Evolutionary conservation across 2,329 filamentous ascomycete genomes (phyloP), one percentile per base, ranked within the genome.

Genomic region (Thermothelomyces thermophilus): DNA sequence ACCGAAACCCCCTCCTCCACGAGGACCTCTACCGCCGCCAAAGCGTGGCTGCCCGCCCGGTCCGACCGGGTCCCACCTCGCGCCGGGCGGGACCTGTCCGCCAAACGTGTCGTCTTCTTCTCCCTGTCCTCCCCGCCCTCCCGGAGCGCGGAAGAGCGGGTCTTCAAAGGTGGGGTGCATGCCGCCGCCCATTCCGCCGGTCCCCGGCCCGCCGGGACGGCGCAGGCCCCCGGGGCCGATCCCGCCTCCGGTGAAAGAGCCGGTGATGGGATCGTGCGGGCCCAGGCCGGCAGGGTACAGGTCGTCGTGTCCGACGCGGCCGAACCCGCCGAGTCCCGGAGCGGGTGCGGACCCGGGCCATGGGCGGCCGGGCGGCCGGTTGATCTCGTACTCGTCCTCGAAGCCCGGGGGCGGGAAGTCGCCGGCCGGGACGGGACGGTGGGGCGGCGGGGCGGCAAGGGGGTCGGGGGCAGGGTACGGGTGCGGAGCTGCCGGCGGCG

Each of bases 81-180:
- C 85, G 1, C 93, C 93, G 2, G 89, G 90, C 4, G 93, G 93
- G 24, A 81, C 84, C 63, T 84, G 84, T 1, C 85, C 82, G 62
- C 90, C 79, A 61, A 78, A 84, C 0, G 71, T 73, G 13, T 68
- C 67, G 13, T 69, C 67, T 14, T 65, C 72, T 31, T 68, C 71
- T 1, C 68, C 36, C 17, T 24, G 16, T 3, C 36, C 17, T 39
- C 36, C 17, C 8, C n/a, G 13, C 8, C 14, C 67, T 9, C 71
- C 68, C 1, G 66, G 68, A 0, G 83, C 84, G 5, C 76, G 77
- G 63, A 95, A 95, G 41, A 96, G 68, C 6, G 88, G 89, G 63
- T 97, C 90, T 60, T 95, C 89, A 64, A 95, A 93, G 0, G 90
- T 95, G 1, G 93, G 93, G 67, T 96, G 87, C 93, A 98, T 98